A percentile compares a stretch with the other conserved stretches of the same genome.
These are phyloP conservation scores for Madurella mycetomatis DNA, from an alignment of 2,329 filamentous ascomycete genomes.

Conservation along the genomic window DNA sequence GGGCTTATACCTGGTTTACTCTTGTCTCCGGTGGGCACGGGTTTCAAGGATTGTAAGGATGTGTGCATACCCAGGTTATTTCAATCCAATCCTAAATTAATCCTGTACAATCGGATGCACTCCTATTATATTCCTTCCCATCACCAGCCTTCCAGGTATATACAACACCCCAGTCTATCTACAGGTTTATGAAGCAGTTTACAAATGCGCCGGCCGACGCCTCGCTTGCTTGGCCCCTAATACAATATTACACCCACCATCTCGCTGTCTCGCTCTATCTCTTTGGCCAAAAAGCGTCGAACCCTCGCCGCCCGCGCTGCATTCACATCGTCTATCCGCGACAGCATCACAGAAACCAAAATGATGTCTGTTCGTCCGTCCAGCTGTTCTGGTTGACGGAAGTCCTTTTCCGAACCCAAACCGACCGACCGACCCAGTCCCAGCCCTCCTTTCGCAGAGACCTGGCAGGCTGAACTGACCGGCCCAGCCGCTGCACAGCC, in stretches of 20 bases:
- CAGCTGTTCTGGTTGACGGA: background rate
- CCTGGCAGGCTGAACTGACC: background rate
- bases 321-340: conserved; percentile 1
- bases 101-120: background rate
- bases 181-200: conserved; percentile 2
- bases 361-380: background rate
- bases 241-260: background rate
- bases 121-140: background rate
- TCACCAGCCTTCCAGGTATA: background rate
- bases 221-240: background rate
- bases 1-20: too few species aligned
- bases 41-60: too few species aligned
- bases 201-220: background rate
- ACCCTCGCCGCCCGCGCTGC: background rate
- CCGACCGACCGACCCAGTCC: too few species aligned
- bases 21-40: too few species aligned
- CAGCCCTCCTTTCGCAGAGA: too few species aligned
- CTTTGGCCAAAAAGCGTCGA: background rate
- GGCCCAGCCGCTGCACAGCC: background rate
- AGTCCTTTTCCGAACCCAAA: background rate
- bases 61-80: too few species aligned
- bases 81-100: too few species aligned
- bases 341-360: background rate
- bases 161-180: conserved; percentile 4
- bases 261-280: background rate